Base-by-base conservation (phyloP, 169 alveolate species). In the Cyclospora cayetanensis region DNA sequence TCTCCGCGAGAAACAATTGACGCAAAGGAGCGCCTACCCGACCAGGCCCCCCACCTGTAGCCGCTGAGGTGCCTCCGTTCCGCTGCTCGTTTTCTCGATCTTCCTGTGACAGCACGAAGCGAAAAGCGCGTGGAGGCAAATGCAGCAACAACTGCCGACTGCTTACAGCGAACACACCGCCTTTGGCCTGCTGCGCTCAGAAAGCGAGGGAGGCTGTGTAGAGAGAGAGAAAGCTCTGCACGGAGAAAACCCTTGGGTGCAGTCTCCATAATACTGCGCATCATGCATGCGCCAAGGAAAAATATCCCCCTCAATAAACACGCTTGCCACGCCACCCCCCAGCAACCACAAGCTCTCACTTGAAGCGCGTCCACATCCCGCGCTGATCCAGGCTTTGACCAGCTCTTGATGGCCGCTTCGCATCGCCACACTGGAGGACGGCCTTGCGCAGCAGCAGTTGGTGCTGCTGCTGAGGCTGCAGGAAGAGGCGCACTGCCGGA, bases 1-100 rank as follows among this genome's bases (percentile, higher is more conserved):
- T 96, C 88, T 97, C 98, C 18, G 97, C 95, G 91, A 96, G 90
- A 65, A 96, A 97, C 55, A 97, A 94, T 29, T 95, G 92, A 20
- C 96, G 91, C 29, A 86, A 37, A 39, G 91, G 43, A 66, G n/a
- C 43, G 18, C 43, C 20, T 12, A 12, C n/a, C 29, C n/a, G 20
- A 66, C 29, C 11, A n/a, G 60, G 25, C 22, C 41, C 88, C 70
- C 25, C 42, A 20, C 88, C 74, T 12, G 11, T 31, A 15, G 74
- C 60, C 1, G 35, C n/a, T 20, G 74, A 12, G 11, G 88, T 22
- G 20, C 79, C 52, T 12, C n/a, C 1, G 35, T 77, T 34, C 20
- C 20, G 43, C 80, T 37, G 43, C 43, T 66, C 80, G 20, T 66
- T 31, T 22, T 34, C 53, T 22, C 20, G 11, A 22, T 46, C 60